Conservation (phyloP, 176 grass and related monocot species). For the Melocanna baccifera region DNA sequence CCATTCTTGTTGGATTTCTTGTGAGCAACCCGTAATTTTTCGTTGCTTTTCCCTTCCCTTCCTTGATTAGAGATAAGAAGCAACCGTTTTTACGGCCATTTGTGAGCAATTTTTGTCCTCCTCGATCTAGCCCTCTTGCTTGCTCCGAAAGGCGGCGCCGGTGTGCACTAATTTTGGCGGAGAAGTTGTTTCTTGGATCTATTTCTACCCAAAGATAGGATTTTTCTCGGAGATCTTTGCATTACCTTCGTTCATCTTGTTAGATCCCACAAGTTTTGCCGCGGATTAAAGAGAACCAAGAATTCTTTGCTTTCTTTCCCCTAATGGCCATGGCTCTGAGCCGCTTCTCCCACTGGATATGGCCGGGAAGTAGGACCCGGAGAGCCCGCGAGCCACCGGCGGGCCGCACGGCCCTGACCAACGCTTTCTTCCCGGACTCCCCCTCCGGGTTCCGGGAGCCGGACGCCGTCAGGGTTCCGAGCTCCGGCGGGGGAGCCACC, state of each 20-base stretch:
- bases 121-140: constrained; percentile 24
- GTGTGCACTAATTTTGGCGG: background rate
- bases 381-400: background rate
- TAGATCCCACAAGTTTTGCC: background rate
- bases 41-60: constrained; percentile 10
- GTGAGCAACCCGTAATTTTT: background rate
- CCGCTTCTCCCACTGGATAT: constrained; percentile 58
- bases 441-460: constrained; percentile 55
- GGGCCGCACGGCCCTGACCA: background rate
- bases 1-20: constrained; percentile 9
- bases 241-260: background rate
- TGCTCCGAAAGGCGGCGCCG: background rate
- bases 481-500: background rate
- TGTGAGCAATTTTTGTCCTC: constrained; percentile 9
- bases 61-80: background rate
- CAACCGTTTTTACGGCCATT: background rate
- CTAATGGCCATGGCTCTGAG: constrained; percentile 49
- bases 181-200: constrained; percentile 30
- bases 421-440: constrained; percentile 41
- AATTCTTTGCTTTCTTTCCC: background rate
- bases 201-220: background rate
- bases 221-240: background rate
- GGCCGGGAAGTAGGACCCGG: constrained; percentile 26
- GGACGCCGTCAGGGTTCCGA: constrained; percentile 18
- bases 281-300: background rate